Conservation (phyloP, 129 eudicot species). For the Pseudognaphalium luteoalbum region DNA sequence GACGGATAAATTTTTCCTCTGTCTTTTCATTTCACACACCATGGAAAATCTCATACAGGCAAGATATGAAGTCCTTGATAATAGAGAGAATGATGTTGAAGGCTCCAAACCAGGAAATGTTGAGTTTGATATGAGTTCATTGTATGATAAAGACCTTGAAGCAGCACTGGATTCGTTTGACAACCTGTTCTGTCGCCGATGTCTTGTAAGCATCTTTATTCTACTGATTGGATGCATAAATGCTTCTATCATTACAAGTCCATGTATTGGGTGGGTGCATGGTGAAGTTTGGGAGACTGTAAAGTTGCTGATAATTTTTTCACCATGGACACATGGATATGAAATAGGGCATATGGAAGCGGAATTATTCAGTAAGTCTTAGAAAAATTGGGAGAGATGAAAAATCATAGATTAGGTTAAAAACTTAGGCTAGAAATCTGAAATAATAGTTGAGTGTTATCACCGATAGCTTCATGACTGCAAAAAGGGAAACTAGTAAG, state of each 20-base stretch:
- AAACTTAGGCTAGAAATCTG: neutral
- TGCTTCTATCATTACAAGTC: conserved; percentile 12
- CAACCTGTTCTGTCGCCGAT: conserved; percentile 96
- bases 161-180: conserved; percentile 97
- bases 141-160: conserved; percentile 85
- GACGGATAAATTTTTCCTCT: neutral
- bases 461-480: conserved; percentile 1
- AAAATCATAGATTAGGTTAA: neutral
- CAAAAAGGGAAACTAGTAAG: conserved; percentile 6
- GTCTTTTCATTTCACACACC: conserved; percentile 61
- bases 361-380: neutral
- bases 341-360: neutral
- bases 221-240: neutral
- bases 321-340: neutral
- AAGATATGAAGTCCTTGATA: conserved; percentile 75
- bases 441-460: neutral
- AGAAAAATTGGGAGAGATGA: conserved; percentile 1
- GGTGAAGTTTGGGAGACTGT: neutral
- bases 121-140: conserved; percentile 56
- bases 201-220: conserved; percentile 60
- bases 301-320: neutral
- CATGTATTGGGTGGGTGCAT: conserved; percentile 5
- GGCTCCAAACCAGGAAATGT: conserved; percentile 38
- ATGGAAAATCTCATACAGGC: conserved; percentile 78
- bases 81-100: conserved; percentile 44